These are phyloP conservation scores for Nicotiana tomentosiformis DNA, from an alignment of 257 asterid species.

Conservation along the genomic window DNA sequence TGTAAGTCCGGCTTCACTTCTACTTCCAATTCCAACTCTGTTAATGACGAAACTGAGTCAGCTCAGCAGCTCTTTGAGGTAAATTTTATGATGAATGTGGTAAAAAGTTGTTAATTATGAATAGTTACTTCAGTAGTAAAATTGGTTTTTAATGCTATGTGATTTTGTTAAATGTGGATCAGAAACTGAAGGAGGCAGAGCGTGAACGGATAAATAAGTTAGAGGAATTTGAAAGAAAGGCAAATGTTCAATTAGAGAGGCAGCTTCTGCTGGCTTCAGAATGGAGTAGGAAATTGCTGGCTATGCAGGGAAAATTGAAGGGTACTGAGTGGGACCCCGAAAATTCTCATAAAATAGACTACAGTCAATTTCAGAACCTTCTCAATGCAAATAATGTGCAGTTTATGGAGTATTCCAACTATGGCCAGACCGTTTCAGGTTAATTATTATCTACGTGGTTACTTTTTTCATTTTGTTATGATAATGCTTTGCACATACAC, in stretches of 20 bases:
- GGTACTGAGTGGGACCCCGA: constrained; percentile 97
- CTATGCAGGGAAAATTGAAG: constrained; percentile 75
- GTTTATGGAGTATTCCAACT: constrained; percentile 92
- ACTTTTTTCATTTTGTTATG: background rate
- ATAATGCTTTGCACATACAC: background rate
- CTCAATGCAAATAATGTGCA: constrained; percentile 79
- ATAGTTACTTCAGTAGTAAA: too few species aligned
- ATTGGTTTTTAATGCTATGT: constrained; percentile 22
- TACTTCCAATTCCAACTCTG: constrained; percentile 29
- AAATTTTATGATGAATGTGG: too few species aligned
- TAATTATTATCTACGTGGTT: constrained; percentile 2
- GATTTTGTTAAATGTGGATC: constrained; percentile 32
- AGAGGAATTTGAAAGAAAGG: constrained; percentile 88
- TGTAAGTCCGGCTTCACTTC: constrained; percentile 34
- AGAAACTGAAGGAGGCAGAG: constrained; percentile 88
- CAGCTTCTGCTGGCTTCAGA: constrained; percentile 95
- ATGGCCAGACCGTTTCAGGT: constrained; percentile 96
- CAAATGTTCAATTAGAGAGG: constrained; percentile 92
- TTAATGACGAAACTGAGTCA: constrained; percentile 36
- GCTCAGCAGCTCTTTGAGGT: constrained; percentile 45
- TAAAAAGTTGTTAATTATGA: too few species aligned
- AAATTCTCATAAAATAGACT: constrained; percentile 64
- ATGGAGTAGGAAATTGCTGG: constrained; percentile 87
- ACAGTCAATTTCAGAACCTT: constrained; percentile 83
- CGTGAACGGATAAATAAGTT: constrained; percentile 53